Evolutionary conservation across 345 rosid genomes (phyloP), one percentile per base, ranked within the genome.

Genomic region (Lenwebbia sp.): DNA sequence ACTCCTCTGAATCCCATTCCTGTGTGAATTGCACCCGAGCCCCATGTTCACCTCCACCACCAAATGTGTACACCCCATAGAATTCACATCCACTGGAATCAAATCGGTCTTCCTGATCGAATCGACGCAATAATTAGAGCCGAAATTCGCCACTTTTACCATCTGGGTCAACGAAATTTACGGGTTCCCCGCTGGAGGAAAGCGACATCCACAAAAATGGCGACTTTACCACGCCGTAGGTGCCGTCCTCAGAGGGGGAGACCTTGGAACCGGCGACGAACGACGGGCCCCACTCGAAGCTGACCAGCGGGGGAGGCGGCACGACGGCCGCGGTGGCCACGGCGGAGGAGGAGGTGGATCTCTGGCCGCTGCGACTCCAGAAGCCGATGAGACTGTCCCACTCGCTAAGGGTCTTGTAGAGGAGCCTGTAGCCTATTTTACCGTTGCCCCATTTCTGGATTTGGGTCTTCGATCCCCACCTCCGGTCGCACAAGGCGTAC

Each of bases 271-370:
- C 96, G 82, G 92, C 83, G 30, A 97, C 88, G 87, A 91, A 96
- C 6, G 95, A 93, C 22, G 98, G 88, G 22, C 96, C 95, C 98
- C 98, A 97, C 89, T 97, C 99, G 88, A 97, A 94, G 89, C 93
- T 85, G 84, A 97, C 87, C 25, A 97, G 82, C 83, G 90, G 90
- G 13, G 99, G 97, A 1, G 94, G 91, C 6, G 89, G 88, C 19
- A 51, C 86, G 22, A 85, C 88, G 62, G 65, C 52, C 9, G 14
- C 41, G 37, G 1, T 41, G 44, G 54, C 84, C 44, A 4, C 25
- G 85, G 88, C 83, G 58, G 88, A 56, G 84, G 87, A 81, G 17
- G 76, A 41, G 19, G 88, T 74, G 14, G 50, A 86, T 7, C 88
- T 30, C 28, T 92, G 91, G 81, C 97, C 96, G 88, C 98, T 92